A percentile compares a stretch with the other conserved stretches of the same genome.
phyloP scores from a whole-genome alignment of 2,329 filamentous ascomycete genomes.

The Trichoderma hamatum region DNA sequence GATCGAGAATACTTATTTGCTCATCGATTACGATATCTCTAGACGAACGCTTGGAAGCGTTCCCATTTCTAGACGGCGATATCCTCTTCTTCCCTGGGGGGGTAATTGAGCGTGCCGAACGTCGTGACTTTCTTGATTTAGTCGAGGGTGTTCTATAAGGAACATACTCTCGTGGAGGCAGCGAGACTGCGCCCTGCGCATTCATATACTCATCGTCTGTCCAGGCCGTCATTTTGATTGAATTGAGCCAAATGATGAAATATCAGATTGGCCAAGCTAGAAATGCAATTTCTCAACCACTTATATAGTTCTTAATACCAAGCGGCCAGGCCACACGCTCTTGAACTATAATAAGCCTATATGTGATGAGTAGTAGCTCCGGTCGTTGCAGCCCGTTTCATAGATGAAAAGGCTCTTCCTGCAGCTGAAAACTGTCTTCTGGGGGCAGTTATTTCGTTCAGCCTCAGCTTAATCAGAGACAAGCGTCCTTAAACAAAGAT shows the following conservation, averaged over 20 bases:
- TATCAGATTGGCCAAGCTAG: neutral
- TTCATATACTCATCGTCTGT: conserved; percentile 64
- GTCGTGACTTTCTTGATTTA: conserved; percentile 61
- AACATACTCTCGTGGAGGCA: conserved; percentile 72
- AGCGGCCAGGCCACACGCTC: conserved; percentile 7
- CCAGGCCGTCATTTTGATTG: conserved; percentile 55
- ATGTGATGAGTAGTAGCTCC: conserved; percentile 1
- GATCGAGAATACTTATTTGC: conserved; percentile 75
- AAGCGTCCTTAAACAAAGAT: neutral
- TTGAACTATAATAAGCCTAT: conserved; percentile 25
- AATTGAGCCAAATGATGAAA: neutral
- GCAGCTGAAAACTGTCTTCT: neutral
- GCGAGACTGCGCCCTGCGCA: conserved; percentile 56
- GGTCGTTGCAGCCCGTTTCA: conserved; percentile 1
- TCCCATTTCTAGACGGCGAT: conserved; percentile 58
- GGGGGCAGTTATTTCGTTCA: neutral
- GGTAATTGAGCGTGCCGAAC: conserved; percentile 68
- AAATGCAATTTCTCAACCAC: neutral
- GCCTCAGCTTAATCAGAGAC: neutral
- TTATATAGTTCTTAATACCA: neutral
- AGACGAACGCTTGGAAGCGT: conserved; percentile 54
- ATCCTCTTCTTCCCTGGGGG: conserved; percentile 59
- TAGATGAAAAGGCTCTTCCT: neutral
- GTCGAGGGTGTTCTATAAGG: conserved; percentile 74
- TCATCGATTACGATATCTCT: conserved; percentile 67